A percentile compares a stretch with the other conserved stretches of the same genome.
Conservation (phyloP, 306 rosid genomes). For the Citrullus mucosospermus region DNA sequence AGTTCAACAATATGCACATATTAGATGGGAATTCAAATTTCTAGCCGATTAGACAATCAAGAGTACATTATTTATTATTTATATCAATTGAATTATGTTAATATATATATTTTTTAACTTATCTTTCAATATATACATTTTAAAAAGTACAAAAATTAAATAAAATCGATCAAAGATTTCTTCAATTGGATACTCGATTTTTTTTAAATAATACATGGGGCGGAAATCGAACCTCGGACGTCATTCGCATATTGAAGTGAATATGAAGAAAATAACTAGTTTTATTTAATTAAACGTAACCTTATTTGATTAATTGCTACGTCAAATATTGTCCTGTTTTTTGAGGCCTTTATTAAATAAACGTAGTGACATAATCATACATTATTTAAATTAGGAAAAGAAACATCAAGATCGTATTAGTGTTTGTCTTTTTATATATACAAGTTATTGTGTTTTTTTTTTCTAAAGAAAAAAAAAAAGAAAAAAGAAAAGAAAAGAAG, state of each 20-base stretch:
- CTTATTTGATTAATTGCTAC: neutral
- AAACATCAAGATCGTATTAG: neutral
- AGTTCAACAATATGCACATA: too few species aligned
- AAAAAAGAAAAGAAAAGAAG: too few species aligned
- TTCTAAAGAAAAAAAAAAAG: too few species aligned
- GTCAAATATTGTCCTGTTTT: neutral
- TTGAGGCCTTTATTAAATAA: neutral
- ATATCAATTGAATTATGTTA: too few species aligned
- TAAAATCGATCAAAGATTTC: neutral
- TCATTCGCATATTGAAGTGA: neutral
- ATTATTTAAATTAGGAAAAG: neutral
- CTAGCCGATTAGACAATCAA: too few species aligned
- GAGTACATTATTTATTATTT: too few species aligned
- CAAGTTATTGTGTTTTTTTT: neutral
- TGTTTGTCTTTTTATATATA: neutral
- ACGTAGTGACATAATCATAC: neutral
- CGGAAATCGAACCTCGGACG: too few species aligned
- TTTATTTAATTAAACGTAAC: neutral
- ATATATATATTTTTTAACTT: too few species aligned
- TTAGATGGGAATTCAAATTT: too few species aligned
- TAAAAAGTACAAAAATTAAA: neutral
- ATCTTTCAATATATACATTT: neutral
- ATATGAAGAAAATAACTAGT: too few species aligned
- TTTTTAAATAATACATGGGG: too few species aligned
- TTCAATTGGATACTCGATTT: neutral